Base-by-base conservation (phyloP, 1,284 basidiomycete species). In the Rhodotorula sp. region DNA sequence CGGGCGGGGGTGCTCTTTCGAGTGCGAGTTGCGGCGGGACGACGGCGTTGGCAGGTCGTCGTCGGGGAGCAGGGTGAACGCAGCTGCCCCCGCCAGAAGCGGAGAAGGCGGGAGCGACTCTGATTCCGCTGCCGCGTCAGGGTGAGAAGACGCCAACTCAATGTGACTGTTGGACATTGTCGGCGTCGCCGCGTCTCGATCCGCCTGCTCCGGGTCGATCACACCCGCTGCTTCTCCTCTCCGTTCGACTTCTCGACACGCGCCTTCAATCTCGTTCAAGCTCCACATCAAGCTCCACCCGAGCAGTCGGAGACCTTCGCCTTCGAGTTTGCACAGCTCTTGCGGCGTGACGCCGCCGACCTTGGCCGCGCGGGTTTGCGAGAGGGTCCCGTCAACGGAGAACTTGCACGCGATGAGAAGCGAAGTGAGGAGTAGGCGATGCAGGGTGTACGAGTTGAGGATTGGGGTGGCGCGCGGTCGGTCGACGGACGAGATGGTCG, bases 381-480 rank as follows among this genome's bases (percentile, higher is more conserved):
- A 61, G 1, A 77, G 42, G 26, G 56, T 60, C 2, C 67, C 65
- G 54, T 77, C 76, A 49, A 56, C 67, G 24, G 60, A 62, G 67
- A 70, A 77, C 56, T 76, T 76, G 15, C 58, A 68, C 10, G 71
- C 71, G 48, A 75, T 66, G 60, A 77, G 68, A 22, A 77, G 64
- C 24, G 62, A 59, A 12, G 75, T 62, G 44, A 75, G 65, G 49
- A 76, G 46, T 29, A 77, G 64, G 18, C 76, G 72, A 29, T 77
- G 76, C 30, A 77, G 68, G 24, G 76, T 77, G 67, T 70, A 76
- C 26, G 66, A 61, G 66, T 75, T 75, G 55, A 73, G 51, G 42
- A 75, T 55, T 4, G 73, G 71, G 0, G 66, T 33, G 1, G 64
- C 61, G 24, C 58, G 48, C 6, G 48, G 61, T 2, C 54, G 54